A percentile compares a stretch with the other conserved stretches of the same genome.
phyloP scores from a whole-genome alignment of 345 rosid species.

The thale cress (Arabidopsis thaliana) region DNA sequence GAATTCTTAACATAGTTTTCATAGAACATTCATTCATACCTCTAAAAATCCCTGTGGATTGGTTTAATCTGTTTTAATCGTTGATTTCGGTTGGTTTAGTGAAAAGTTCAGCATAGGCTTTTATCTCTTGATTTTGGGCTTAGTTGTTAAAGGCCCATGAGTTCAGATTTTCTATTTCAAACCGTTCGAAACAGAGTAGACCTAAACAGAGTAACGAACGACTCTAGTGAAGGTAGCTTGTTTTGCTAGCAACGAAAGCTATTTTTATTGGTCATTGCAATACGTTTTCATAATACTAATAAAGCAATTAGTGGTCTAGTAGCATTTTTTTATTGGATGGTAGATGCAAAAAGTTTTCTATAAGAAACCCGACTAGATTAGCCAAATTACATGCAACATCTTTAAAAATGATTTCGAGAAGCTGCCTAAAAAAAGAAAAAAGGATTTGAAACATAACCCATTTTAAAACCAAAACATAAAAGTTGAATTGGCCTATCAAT shows the following conservation, averaged over 20 bases:
- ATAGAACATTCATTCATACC: not conserved
- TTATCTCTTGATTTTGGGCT: constrained; percentile 6
- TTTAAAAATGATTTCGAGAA: not conserved
- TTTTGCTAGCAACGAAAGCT: too few relatives aligned
- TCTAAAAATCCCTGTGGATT: not conserved
- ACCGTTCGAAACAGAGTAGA: too few relatives aligned
- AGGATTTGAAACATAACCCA: not conserved
- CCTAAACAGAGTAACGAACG: too few relatives aligned
- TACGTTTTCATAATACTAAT: not conserved
- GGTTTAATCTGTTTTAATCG: constrained; percentile 13
- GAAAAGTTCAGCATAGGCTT: constrained; percentile 1
- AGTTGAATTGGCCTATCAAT: not conserved
- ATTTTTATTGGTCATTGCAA: not conserved
- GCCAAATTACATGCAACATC: not conserved
- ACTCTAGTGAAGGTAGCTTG: too few relatives aligned
- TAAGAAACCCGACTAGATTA: not conserved
- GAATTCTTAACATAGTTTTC: not conserved
- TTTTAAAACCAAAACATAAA: not conserved
- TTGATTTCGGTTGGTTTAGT: constrained; percentile 1
- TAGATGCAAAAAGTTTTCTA: not conserved
- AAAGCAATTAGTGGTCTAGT: not conserved
- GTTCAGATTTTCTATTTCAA: too few relatives aligned
- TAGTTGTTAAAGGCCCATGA: constrained; percentile 1
- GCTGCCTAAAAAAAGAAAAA: too few relatives aligned
- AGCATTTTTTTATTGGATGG: not conserved